Conservation (phyloP, 2,329 filamentous ascomycete species). For the Magnaporthiopsis poae region DNA sequence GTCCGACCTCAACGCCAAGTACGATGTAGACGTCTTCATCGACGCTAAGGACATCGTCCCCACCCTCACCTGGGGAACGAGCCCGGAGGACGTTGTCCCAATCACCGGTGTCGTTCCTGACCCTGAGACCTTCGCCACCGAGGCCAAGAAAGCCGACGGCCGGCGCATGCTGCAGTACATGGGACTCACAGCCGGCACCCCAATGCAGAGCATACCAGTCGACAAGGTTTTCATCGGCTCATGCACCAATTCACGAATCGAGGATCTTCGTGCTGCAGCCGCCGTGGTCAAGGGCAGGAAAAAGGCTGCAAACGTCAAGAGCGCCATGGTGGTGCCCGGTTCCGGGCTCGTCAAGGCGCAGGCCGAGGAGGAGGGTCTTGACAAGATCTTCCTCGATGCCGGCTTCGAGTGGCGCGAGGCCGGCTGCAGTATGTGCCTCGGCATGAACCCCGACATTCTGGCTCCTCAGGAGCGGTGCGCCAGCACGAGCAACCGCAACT, state of each 20-base stretch:
- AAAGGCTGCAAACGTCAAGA: slow-evolving; percentile 78
- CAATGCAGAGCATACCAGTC: slow-evolving; percentile 80
- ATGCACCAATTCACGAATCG: slow-evolving; percentile 94
- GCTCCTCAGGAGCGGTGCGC: slow-evolving; percentile 87
- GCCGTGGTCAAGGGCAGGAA: slow-evolving; percentile 78
- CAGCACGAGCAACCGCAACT: slow-evolving; percentile 92
- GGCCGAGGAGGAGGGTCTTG: slow-evolving; percentile 82
- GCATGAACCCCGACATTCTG: slow-evolving; percentile 98
- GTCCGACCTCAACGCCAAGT: slow-evolving; percentile 81
- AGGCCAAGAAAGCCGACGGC: slow-evolving; percentile 70
- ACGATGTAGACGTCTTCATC: slow-evolving; percentile 80
- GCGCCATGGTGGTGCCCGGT: slow-evolving; percentile 91
- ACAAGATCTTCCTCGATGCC: slow-evolving; percentile 83
- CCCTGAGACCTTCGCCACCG: slow-evolving; percentile 73
- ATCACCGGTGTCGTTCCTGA: slow-evolving; percentile 87
- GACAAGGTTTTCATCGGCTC: slow-evolving; percentile 98
- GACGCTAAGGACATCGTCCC: slow-evolving; percentile 87
- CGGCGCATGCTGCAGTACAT: slow-evolving; percentile 87
- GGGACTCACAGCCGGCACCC: slow-evolving; percentile 77
- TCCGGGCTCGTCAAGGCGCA: slow-evolving; percentile 88
- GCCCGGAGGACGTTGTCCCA: slow-evolving; percentile 88
- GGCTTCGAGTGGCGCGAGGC: slow-evolving; percentile 98
- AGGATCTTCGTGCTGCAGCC: slow-evolving; percentile 83
- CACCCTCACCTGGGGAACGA: slow-evolving; percentile 93
- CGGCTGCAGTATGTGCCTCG: slow-evolving; percentile 96